phyloP scores from a whole-genome alignment of 345 rosid genomes.

The Salix viminalis region DNA sequence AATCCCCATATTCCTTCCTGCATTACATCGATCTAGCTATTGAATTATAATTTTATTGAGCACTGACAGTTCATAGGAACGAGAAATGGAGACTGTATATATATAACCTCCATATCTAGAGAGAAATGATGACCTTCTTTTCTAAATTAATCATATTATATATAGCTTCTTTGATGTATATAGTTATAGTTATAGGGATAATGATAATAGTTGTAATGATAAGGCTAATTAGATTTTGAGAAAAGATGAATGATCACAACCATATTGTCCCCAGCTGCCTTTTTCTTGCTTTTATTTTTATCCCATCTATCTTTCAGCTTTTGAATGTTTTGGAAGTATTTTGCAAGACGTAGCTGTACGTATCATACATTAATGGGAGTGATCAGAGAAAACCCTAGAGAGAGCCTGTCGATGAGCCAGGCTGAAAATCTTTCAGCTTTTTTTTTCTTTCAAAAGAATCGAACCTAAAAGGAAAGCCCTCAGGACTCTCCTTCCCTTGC shows the following conservation, averaged over 20 bases:
- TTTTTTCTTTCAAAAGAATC: constrained; percentile 5
- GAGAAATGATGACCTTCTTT: constrained; percentile 37
- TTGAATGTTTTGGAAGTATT: constrained; percentile 10
- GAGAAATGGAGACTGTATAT: constrained; percentile 29
- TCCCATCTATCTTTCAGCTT: constrained; percentile 4
- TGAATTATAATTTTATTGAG: not conserved
- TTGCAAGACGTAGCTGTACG: constrained; percentile 16
- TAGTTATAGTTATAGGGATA: constrained; percentile 13
- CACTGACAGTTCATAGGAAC: constrained; percentile 38
- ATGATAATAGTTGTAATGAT: constrained; percentile 32
- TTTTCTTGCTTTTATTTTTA: not conserved
- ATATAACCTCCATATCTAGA: constrained; percentile 24
- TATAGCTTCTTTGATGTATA: constrained; percentile 8
- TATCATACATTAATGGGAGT: constrained; percentile 30
- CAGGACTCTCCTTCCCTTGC: constrained; percentile 10
- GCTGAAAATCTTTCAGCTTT: constrained; percentile 28
- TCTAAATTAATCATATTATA: constrained; percentile 17
- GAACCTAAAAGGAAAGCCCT: constrained; percentile 19
- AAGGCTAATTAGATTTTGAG: constrained; percentile 18
- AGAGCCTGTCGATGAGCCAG: constrained; percentile 14
- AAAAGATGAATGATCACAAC: constrained; percentile 10
- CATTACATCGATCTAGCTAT: not conserved
- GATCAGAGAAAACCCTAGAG: constrained; percentile 45
- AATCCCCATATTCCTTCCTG: not conserved
- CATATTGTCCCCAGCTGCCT: not conserved